Evolutionary conservation across 2,329 filamentous ascomycete species (phyloP).

Genomic region (Penicillium freii): DNA sequence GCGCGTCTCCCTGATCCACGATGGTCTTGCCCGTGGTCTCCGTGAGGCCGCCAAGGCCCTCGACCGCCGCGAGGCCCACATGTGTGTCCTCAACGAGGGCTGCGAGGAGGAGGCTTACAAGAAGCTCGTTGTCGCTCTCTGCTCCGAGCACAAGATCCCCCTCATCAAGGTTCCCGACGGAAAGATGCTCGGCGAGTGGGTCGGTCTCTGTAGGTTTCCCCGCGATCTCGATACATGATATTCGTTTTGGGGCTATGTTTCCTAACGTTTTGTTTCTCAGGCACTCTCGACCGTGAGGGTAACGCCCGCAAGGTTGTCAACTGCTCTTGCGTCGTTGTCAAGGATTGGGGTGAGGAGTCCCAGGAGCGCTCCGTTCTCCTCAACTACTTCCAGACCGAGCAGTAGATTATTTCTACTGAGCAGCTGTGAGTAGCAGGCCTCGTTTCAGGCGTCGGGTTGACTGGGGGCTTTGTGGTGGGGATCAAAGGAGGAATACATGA

Average conservation of each 20-base stretch:
- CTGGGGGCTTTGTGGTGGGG: constrained; percentile 12
- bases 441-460: constrained; percentile 1
- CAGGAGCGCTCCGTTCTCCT: constrained; percentile 98
- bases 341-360: constrained; percentile 99
- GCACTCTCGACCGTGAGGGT: constrained; percentile 97
- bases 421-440: constrained; percentile 2
- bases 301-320: constrained; percentile 99
- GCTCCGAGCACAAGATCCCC: constrained; percentile 99
- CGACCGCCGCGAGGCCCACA: constrained; percentile 97
- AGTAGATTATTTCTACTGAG: constrained; percentile 37
- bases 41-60: constrained; percentile 98
- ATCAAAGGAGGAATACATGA: constrained; percentile 9
- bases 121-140: constrained; percentile 98
- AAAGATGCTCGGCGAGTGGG: constrained; percentile 99
- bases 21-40: constrained; percentile 96
- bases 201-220: constrained; percentile 86
- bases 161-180: constrained; percentile 99
- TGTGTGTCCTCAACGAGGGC: constrained; percentile 99
- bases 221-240: not conserved
- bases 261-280: constrained; percentile 49
- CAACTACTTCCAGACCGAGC: constrained; percentile 98
- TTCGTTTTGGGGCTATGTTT: not conserved
- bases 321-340: constrained; percentile 99
- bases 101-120: constrained; percentile 99
- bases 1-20: constrained; percentile 98